These are phyloP conservation scores for Ganoderma leucocontextum DNA, from an alignment of 1,284 basidiomycete genomes.

Conservation along the genomic window DNA sequence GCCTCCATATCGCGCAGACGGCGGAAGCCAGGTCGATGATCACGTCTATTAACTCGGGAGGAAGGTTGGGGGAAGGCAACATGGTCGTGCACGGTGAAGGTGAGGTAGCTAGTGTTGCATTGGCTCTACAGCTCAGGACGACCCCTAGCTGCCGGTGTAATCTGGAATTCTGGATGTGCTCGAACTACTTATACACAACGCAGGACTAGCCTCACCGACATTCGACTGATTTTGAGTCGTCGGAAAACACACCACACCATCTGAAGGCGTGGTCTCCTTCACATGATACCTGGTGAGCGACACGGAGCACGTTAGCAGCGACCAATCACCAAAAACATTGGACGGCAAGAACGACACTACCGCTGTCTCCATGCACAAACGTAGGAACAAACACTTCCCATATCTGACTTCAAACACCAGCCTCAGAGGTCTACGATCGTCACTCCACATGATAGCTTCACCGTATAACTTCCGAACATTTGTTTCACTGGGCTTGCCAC, in stretches of 20 bases:
- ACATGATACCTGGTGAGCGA: neutral
- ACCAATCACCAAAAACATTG: neutral
- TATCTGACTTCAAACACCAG: neutral
- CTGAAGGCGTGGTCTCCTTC: neutral
- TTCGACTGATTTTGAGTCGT: neutral
- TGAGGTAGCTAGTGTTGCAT: too few relatives aligned
- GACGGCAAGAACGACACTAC: neutral
- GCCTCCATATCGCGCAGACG: neutral
- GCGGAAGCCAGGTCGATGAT: constrained; percentile 7
- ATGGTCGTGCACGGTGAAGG: neutral
- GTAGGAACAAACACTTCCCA: neutral
- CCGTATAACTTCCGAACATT: too few relatives aligned
- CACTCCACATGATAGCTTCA: too few relatives aligned
- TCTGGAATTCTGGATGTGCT: neutral
- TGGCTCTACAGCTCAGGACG: too few relatives aligned
- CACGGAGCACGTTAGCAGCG: neutral
- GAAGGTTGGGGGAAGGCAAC: neutral
- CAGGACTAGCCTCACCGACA: neutral
- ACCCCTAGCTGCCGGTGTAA: too few relatives aligned
- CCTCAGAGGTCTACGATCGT: neutral
- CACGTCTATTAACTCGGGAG: neutral
- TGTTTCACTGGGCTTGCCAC: too few relatives aligned
- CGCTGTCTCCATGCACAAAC: neutral
- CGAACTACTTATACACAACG: neutral
- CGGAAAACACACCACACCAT: neutral